phyloP scores from a whole-genome alignment of 2,329 filamentous ascomycete genomes.

The Trichoderma oligosporum region DNA sequence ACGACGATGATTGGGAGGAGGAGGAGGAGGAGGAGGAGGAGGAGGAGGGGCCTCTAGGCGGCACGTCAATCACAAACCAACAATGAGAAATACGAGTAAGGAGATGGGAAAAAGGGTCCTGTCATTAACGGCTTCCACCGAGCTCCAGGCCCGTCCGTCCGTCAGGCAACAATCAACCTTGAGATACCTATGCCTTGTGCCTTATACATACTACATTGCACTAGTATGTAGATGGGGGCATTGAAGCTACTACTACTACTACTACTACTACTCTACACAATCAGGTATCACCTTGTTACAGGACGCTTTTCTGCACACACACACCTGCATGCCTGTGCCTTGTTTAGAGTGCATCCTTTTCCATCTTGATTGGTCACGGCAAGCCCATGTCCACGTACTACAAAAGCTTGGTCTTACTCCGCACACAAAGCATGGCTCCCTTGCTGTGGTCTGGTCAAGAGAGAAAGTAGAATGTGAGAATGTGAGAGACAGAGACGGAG shows the following conservation, averaged over 20 bases:
- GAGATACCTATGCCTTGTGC: no score
- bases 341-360: neutral
- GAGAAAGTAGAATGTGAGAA: neutral
- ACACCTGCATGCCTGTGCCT: slow-evolving; percentile 4
- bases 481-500: neutral
- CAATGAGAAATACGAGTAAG: no score
- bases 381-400: slow-evolving; percentile 1
- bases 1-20: no score
- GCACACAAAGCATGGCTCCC: neutral
- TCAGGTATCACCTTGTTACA: neutral
- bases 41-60: no score
- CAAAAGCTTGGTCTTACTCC: neutral
- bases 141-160: slow-evolving; percentile 1
- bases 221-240: no score
- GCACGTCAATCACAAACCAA: no score
- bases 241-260: no score
- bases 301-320: neutral
- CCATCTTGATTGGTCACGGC: neutral
- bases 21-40: no score
- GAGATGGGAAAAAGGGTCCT: neutral
- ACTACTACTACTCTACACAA: no score
- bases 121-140: neutral
- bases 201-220: no score
- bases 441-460: no score
- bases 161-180: slow-evolving; percentile 15